A percentile compares a stretch with the other conserved stretches of the same genome.
These are phyloP conservation scores for Aspergillus ochraceus DNA, from an alignment of 2,329 filamentous ascomycete species.

Conservation along the genomic window DNA sequence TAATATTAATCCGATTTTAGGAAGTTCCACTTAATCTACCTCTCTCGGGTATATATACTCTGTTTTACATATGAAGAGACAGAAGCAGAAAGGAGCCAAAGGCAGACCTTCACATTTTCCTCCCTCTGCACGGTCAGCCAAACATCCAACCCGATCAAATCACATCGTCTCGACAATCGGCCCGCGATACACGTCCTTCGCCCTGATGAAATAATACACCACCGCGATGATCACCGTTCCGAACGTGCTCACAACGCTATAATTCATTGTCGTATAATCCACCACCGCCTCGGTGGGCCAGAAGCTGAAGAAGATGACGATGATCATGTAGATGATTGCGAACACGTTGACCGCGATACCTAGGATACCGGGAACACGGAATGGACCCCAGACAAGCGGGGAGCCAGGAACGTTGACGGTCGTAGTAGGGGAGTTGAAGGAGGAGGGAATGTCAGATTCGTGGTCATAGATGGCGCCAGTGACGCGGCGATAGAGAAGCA, in stretches of 20 bases:
- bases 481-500: conserved; percentile 30
- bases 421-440: not conserved
- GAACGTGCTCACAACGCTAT: conserved; percentile 42
- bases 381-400: conserved; percentile 31
- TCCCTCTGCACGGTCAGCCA: no score
- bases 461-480: conserved; percentile 20
- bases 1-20: no score
- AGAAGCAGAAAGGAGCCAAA: not conserved
- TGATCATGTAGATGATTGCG: conserved; percentile 46
- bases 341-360: conserved; percentile 47
- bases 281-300: conserved; percentile 45
- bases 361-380: conserved; percentile 28
- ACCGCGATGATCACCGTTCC: conserved; percentile 41
- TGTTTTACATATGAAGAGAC: no score
- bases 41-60: no score
- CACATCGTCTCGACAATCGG: conserved; percentile 26
- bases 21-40: no score
- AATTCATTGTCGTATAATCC: conserved; percentile 50
- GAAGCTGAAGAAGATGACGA: conserved; percentile 51
- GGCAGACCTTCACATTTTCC: not conserved
- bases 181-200: conserved; percentile 34
- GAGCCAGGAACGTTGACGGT: conserved; percentile 27
- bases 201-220: conserved; percentile 41
- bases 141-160: not conserved
- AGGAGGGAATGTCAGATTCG: conserved; percentile 13